Base-by-base conservation (phyloP, 2,329 filamentous ascomycete species). In the Verticillium nonalfalfae region DNA sequence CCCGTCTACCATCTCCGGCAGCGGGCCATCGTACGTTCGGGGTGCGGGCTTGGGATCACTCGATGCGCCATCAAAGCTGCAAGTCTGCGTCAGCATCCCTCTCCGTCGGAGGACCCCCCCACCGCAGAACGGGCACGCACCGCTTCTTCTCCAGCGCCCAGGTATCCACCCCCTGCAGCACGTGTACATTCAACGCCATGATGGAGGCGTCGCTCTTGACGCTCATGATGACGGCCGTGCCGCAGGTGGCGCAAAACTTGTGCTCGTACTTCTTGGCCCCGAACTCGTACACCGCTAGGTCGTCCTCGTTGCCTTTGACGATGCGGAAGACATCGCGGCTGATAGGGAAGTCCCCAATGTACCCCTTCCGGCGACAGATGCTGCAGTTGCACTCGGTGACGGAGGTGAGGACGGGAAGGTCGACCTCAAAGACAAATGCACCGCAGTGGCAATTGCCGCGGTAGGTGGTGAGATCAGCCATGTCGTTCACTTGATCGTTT, bases 371-470 rank as follows among this genome's bases (percentile, higher is more conserved):
- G 67, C 65, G 67, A 70, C 88, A 89, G 65, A 89, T 83, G 73
- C 85, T 89, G 75, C 89, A 91, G 72, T 88, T 87, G 74, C 89
- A 89, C 68, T 83, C 78, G 4, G 73, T 69, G 6, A 79, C 80
- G 4, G 78, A 72, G 56, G 83, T 84, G 63, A 90, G 79, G 69
- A 89, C 84, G 26, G 85, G 83, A 13, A 86, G 56, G 2, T 74
- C 70, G 60, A 77, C 67, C 68, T 81, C 81, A 68, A 80, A 86
- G 64, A 83, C 74, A 65, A 82, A 83, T 45, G 77, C 75, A 6
- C 75, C 78, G 70, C 84, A 86, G 70, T 85, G 83, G 75, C 83
- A 86, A 71, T 81, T 85, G 70, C 81, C 83, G 26, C 82, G 75
- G 70, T 85, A 82, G 14, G 77, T 79, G 64, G 75, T 73, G 52